Evolutionary conservation across 2,329 filamentous ascomycete species (phyloP), one percentile per base, ranked within the genome.

Genomic region (Calonectria ilicicola): DNA sequence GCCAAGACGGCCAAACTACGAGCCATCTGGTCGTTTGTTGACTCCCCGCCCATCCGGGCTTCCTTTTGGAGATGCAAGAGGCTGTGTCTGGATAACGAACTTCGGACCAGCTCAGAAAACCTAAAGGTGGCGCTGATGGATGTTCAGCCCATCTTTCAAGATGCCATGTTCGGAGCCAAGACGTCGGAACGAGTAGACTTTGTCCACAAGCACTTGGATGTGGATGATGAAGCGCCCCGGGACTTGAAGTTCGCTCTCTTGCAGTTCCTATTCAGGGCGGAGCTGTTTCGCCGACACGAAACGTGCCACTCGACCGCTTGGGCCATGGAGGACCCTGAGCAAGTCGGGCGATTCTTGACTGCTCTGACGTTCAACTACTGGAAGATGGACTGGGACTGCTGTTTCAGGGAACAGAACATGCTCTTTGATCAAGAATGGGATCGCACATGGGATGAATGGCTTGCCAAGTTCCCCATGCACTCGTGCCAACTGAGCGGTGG

Each of bases 361-460:
- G 78, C 78, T 0, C 35, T 81, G 63, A 58, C 81, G 19, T 56
- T 77, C 44, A 72, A 80, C 35, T 79, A 76, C 46, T 75, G 74
- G 51, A 21, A 70, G 32, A 77, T 82, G 74, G 72, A 74, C 27
- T 40, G 42, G 19, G 72, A 78, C 2, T 42, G 58, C 1, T 79
- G 79, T 51, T 73, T 80, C 29, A 15, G 12, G 14, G 65, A 71
- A 1, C 60, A 66, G 10, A 35, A 12, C 12, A 15, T 51, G 12
- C 19, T 73, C 1, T 27, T 56, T 7, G 10, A 47, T 6, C 40
- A 73, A 7, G 32, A 58, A 8, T 80, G 78, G 76, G 75, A 81
- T 27, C 49, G 65, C 14, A 51, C 78, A 8, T 84, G 82, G 82
- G 75, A 81, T 15, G 42, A 70, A n/a, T 84, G 81, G 82, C 21